Base-by-base conservation (phyloP, 768 basidiomycete species). In the Agaricus bisporus region DNA sequence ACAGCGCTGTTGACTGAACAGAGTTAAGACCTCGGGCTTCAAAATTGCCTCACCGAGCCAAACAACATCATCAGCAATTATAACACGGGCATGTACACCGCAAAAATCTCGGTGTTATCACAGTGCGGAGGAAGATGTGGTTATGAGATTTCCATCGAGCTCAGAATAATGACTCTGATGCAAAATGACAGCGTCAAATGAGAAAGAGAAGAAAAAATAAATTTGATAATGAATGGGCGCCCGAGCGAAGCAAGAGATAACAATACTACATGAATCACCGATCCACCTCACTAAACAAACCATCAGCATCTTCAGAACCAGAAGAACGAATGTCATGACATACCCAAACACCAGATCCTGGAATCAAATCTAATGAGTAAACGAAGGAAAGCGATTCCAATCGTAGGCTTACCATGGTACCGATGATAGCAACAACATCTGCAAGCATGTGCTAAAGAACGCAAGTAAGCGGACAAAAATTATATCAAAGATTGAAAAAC, bases 401-500 rank as follows among this genome's bases (percentile, higher is more conserved):
- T 55, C n/a, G 36, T 37, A 43, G 45, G 70, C 81, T 60, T 65
- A 86, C 92, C 95, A 97, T 95, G 43, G 95, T 98, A 62, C 97
- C 97, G 66, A 98, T 97, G 66, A 99, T 88, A 45, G 95, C 86
- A 47, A 99, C 95, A 41, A 88, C 94, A 63, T 98, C 95, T 5
- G 93, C 91, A 56, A 97, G 75, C 82, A 88, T 87, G 71, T 92
- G 91, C 86, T 84, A 66, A 41, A 61, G 62, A 57, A 61, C 41
- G 38, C 53, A 47, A 55, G 51, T 49, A n/a, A 15, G 55, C 62
- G 37, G 63, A 52, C 41, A 57, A 57, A 25, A 48, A 61, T 64
- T 29, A 18, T 58, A 52, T 22, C 41, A 52, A 46, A 54, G 38
- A 51, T 45, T 58, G 28, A 48, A 57, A 58, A 26, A 44, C 48